Evolutionary conservation across 139 green algal species (phyloP).

Genomic region (Gonium pectorale): DNA sequence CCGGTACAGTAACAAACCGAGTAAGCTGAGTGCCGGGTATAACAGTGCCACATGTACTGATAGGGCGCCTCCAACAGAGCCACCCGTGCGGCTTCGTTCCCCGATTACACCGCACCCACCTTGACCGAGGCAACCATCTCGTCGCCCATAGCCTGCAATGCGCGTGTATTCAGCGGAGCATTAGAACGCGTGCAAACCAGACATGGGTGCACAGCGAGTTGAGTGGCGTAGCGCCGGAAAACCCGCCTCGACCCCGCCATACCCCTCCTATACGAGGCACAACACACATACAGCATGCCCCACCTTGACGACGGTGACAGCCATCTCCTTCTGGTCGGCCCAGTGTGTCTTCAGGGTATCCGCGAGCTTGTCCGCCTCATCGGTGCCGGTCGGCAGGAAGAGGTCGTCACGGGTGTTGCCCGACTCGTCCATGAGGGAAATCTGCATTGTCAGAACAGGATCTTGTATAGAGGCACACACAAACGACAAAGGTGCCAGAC

Average conservation of each 20-base stretch:
- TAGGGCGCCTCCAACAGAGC: no score
- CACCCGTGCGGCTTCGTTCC: no score
- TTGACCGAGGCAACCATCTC: conserved; percentile 95
- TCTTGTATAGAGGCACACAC: no score
- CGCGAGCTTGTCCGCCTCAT: conserved; percentile 91
- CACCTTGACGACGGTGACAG: conserved; percentile 93
- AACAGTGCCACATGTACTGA: no score
- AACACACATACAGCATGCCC: background rate
- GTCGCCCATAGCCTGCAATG: conserved; percentile 88
- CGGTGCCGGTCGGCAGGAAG: conserved; percentile 91
- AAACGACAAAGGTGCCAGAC: no score
- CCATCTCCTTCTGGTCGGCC: conserved; percentile 91
- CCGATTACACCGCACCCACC: conserved; percentile 31
- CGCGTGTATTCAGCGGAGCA: no score
- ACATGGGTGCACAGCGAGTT: background rate
- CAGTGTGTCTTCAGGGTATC: conserved; percentile 87
- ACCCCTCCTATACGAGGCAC: background rate
- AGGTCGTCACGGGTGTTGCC: conserved; percentile 97
- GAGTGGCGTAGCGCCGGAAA: background rate
- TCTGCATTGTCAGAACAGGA: no score
- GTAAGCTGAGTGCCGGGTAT: background rate
- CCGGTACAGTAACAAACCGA: background rate
- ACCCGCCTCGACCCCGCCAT: background rate
- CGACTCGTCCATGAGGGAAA: conserved; percentile 92
- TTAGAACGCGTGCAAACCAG: background rate